Conservation (phyloP, 2,329 filamentous ascomycete species). For the Xylariomycetidae sp. region DNA sequence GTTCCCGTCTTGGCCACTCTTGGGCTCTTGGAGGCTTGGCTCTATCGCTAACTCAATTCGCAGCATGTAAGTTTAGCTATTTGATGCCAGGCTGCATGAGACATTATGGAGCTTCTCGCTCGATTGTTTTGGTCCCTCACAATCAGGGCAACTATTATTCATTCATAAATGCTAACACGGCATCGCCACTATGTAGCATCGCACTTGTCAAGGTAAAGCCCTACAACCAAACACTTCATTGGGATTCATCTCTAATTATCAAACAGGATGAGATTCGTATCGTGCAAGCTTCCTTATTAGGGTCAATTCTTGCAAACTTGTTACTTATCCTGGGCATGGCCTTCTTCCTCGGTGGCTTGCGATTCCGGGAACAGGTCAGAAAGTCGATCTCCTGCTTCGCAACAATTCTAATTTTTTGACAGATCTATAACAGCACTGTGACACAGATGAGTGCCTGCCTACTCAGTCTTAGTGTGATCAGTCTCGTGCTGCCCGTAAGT, state of each 20-base stretch:
- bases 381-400: background rate
- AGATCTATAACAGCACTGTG: conserved; percentile 92
- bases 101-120: background rate
- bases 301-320: conserved; percentile 84
- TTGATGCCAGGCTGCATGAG: background rate
- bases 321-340: conserved; percentile 88
- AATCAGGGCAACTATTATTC: too few relatives aligned
- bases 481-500: conserved; percentile 73
- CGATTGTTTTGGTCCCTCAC: conserved; percentile 11
- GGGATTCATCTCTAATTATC: conserved; percentile 18
- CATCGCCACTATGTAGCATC: conserved; percentile 60
- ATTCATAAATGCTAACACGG: too few relatives aligned
- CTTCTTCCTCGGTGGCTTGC: conserved; percentile 79
- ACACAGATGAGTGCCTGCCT: conserved; percentile 96
- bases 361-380: conserved; percentile 76
- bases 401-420: conserved; percentile 6
- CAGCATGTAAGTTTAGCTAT: conserved; percentile 19
- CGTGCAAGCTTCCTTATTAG: conserved; percentile 84
- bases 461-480: conserved; percentile 85
- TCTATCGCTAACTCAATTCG: conserved; percentile 14
- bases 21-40: background rate
- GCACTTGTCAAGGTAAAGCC: conserved; percentile 61
- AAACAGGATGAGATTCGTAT: conserved; percentile 74
- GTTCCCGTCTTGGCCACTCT: background rate
- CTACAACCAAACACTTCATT: background rate